Evolutionary conservation across 495 filamentous ascomycete species (phyloP).

Genomic region (Daldinia grandis): DNA sequence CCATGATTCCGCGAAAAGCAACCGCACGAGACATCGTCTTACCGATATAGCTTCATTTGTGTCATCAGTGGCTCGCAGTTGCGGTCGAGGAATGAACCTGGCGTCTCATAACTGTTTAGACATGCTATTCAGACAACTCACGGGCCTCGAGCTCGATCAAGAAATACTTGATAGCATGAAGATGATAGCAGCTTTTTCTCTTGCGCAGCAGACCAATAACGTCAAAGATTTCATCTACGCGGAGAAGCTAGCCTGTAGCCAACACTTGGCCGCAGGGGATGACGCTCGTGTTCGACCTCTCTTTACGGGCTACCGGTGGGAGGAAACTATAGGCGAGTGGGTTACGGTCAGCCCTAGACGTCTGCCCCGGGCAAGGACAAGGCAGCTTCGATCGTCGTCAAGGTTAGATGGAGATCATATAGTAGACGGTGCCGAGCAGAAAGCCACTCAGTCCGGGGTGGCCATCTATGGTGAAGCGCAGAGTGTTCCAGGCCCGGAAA

Average conservation of each 20-base stretch:
- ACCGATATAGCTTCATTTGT: conserved; percentile 44
- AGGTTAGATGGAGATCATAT: conserved; percentile 18
- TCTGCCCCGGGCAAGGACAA: conserved; percentile 11
- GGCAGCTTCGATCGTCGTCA: conserved; percentile 23
- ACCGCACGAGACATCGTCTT: conserved; percentile 31
- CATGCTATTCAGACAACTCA: conserved; percentile 39
- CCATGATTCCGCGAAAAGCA: conserved; percentile 21
- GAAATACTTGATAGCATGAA: conserved; percentile 40
- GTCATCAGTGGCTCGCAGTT: conserved; percentile 48
- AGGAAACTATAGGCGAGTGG: conserved; percentile 65
- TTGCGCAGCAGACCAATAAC: conserved; percentile 54
- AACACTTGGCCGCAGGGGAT: conserved; percentile 13
- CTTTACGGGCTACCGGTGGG: conserved; percentile 57
- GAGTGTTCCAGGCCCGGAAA: conserved; percentile 31
- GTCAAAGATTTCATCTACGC: conserved; percentile 55
- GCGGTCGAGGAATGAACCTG: conserved; percentile 44
- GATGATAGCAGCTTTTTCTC: conserved; percentile 47
- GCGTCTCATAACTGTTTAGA: conserved; percentile 49
- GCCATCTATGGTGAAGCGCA: conserved; percentile 24
- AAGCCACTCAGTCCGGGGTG: conserved; percentile 23
- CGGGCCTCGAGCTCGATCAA: conserved; percentile 26
- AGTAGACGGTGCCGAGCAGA: background rate
- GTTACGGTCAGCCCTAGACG: conserved; percentile 50
- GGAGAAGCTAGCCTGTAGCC: conserved; percentile 45
- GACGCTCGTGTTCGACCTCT: conserved; percentile 26